Percentiles rank a stretch among this genome's conserved stretches.
Evolutionary conservation across 139 green algal genomes (phyloP).

Genomic region (Bryopsis sp.): DNA sequence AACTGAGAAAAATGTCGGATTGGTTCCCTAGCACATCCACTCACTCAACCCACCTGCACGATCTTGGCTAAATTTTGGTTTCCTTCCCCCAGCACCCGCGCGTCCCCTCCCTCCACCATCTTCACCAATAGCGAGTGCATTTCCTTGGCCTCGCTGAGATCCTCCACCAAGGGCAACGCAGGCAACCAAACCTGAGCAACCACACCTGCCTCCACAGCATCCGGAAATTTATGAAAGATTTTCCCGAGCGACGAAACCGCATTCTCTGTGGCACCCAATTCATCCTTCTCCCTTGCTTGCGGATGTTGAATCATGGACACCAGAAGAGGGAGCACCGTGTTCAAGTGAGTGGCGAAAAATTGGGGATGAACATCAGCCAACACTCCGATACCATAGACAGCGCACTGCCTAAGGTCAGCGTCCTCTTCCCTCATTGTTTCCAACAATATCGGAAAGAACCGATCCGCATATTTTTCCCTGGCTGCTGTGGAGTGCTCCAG

Average conservation of each 20-base stretch:
- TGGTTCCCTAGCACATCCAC: not conserved
- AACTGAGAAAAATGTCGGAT: not conserved
- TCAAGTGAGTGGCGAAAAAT: constrained; percentile 10
- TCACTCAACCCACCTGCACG: not conserved
- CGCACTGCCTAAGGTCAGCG: constrained; percentile 75
- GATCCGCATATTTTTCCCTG: constrained; percentile 49
- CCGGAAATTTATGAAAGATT: constrained; percentile 35
- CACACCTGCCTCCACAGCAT: constrained; percentile 23
- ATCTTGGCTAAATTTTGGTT: constrained; percentile 14
- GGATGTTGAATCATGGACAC: constrained; percentile 9
- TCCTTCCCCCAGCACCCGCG: constrained; percentile 23
- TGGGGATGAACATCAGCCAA: constrained; percentile 44
- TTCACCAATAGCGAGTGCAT: constrained; percentile 73
- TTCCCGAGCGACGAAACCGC: constrained; percentile 61
- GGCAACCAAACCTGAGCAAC: constrained; percentile 40
- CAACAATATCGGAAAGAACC: constrained; percentile 62
- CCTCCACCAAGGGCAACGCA: constrained; percentile 51
- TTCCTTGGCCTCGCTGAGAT: constrained; percentile 53
- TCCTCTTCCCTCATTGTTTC: constrained; percentile 39
- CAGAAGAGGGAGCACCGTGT: not conserved
- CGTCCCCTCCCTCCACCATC: constrained; percentile 44
- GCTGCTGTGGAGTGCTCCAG: constrained; percentile 70
- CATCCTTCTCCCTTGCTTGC: constrained; percentile 38
- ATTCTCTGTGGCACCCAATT: constrained; percentile 75
- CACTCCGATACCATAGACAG: constrained; percentile 83